Percentiles rank a stretch among this genome's conserved stretches.
phyloP scores from a whole-genome alignment of 129 eudicot genomes.

The Ambrosia artemisiifolia region DNA sequence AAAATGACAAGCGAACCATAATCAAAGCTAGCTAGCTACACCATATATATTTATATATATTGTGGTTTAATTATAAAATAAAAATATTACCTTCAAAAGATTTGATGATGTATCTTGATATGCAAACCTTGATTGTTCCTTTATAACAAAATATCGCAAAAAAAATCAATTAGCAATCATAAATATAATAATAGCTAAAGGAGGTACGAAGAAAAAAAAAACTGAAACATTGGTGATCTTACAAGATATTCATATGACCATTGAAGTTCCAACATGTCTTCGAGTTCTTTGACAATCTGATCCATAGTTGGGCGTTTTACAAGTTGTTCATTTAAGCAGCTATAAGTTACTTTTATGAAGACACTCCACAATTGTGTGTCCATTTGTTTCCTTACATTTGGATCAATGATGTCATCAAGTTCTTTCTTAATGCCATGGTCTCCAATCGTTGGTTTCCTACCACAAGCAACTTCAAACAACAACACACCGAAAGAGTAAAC shows the following conservation, averaged over 20 bases:
- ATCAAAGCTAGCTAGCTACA: too few species aligned
- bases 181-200: neutral
- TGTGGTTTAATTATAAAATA: too few species aligned
- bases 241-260: neutral
- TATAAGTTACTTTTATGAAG: neutral
- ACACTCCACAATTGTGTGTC: neutral
- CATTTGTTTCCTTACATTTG: constrained; percentile 2
- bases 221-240: neutral
- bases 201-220: neutral
- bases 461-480: constrained; percentile 10
- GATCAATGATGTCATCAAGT: neutral
- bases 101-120: neutral
- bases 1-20: too few species aligned
- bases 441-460: neutral
- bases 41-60: too few species aligned
- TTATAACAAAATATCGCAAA: neutral
- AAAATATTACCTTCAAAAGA: neutral
- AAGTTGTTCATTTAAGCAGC: neutral
- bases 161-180: neutral
- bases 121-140: neutral
- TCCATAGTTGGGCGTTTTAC: constrained; percentile 2
- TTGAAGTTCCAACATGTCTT: neutral
- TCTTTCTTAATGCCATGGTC: too few species aligned
- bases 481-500: constrained; percentile 13
- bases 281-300: neutral